These are phyloP conservation scores for Trypanosoma cruzi DNA, from an alignment of 208 protist genomes.

Conservation along the genomic window DNA sequence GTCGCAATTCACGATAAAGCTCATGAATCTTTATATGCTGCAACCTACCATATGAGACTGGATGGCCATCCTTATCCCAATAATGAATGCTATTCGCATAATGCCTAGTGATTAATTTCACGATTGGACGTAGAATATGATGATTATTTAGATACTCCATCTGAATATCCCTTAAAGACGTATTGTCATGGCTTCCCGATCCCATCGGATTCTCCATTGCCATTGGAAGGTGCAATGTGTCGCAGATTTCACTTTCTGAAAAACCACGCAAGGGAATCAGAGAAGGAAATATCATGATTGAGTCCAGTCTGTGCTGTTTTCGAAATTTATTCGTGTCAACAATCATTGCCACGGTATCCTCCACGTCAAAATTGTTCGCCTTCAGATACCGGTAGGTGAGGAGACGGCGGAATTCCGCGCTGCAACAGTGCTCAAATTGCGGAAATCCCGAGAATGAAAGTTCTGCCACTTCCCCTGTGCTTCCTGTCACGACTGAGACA, in stretches of 20 bases:
- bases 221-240: constrained; percentile 35
- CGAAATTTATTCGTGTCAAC: constrained; percentile 39
- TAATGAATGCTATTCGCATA: constrained; percentile 63
- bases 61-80: constrained; percentile 65
- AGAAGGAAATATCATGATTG: constrained; percentile 53
- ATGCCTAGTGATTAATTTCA: constrained; percentile 36
- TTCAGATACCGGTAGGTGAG: constrained; percentile 48
- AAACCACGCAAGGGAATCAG: constrained; percentile 64
- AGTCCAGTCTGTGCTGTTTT: constrained; percentile 50
- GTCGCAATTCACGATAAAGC: constrained; percentile 43
- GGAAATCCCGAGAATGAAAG: neutral
- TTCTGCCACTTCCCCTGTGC: neutral
- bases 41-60: constrained; percentile 62
- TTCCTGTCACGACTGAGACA: neutral
- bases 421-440: constrained; percentile 35
- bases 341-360: constrained; percentile 35
- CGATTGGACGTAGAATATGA: constrained; percentile 55
- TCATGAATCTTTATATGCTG: constrained; percentile 31
- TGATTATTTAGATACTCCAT: constrained; percentile 51
- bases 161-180: constrained; percentile 8
- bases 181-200: neutral
- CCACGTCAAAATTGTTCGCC: constrained; percentile 34
- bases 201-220: neutral
- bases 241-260: constrained; percentile 45
- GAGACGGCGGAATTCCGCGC: constrained; percentile 30